Percentiles rank a stretch among this genome's conserved stretches.
Conservation (phyloP, 306 rosid species). For the Spatholobus suberectus region DNA sequence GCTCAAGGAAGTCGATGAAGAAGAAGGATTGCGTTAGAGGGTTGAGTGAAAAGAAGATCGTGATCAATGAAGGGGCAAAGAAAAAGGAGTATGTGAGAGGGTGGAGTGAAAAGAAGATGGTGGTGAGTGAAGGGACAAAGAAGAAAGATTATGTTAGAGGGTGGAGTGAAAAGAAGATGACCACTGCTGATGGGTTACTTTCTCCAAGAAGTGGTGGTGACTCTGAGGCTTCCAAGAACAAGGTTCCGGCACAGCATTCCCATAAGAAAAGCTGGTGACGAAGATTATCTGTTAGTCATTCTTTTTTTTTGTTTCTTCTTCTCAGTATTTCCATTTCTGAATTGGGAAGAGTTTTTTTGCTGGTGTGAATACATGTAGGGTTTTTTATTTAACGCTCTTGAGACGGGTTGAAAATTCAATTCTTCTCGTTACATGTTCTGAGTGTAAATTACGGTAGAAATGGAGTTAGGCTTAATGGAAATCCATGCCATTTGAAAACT, state of each 20-base stretch:
- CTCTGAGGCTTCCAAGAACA: too few relatives aligned
- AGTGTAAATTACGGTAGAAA: slow-evolving; percentile 39
- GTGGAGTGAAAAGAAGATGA: slow-evolving; percentile 55
- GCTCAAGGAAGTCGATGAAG: slow-evolving; percentile 10
- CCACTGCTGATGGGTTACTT: too few relatives aligned
- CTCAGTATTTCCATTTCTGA: slow-evolving; percentile 9
- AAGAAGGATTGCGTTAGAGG: slow-evolving; percentile 46
- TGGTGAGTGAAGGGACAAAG: slow-evolving; percentile 30
- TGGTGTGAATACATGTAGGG: slow-evolving; percentile 35
- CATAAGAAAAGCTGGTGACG: slow-evolving; percentile 68
- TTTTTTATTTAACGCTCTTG: slow-evolving; percentile 9
- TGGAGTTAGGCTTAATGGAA: not conserved
- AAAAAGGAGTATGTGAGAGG: slow-evolving; percentile 48
- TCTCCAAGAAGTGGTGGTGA: too few relatives aligned
- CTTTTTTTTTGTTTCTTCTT: not conserved
- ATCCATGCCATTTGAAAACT: slow-evolving; percentile 15
- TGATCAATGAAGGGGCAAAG: slow-evolving; percentile 33
- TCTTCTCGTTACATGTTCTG: slow-evolving; percentile 13
- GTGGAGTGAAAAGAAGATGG: slow-evolving; percentile 45
- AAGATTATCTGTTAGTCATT: not conserved
- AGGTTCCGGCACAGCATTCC: slow-evolving; percentile 37
- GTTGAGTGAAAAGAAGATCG: slow-evolving; percentile 49
- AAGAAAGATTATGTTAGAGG: slow-evolving; percentile 52
- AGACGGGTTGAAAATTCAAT: slow-evolving; percentile 1
- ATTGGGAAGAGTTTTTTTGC: slow-evolving; percentile 31